phyloP scores from a whole-genome alignment of 2,329 filamentous ascomycete genomes.

The Sarocladiaceae sp. region DNA sequence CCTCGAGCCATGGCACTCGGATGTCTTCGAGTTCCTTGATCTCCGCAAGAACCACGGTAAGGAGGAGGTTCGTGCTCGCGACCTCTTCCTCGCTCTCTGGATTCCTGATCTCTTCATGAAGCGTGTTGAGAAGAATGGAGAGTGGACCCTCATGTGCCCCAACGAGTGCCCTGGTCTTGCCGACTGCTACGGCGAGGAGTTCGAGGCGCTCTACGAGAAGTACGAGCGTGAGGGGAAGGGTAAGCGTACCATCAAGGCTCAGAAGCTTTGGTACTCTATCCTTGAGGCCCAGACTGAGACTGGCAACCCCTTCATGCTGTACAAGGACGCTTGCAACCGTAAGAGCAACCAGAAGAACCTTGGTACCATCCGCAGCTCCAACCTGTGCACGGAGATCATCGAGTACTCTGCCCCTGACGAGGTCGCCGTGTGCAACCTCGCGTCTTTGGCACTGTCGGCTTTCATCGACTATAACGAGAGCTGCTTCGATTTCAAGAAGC shows the following conservation, averaged over 20 bases:
- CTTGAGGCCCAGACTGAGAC: conserved; percentile 98
- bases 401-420: conserved; percentile 97
- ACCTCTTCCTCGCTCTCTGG: conserved; percentile 97
- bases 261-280: conserved; percentile 99
- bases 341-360: conserved; percentile 99
- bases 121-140: conserved; percentile 91
- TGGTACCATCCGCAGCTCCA: conserved; percentile 96
- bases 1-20: conserved; percentile 96
- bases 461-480: conserved; percentile 83
- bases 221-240: conserved; percentile 87
- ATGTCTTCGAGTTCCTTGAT: conserved; percentile 96
- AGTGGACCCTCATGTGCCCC: conserved; percentile 98
- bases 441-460: conserved; percentile 84
- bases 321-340: conserved; percentile 96
- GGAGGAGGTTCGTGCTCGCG: conserved; percentile 93
- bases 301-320: conserved; percentile 98
- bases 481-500: conserved; percentile 90
- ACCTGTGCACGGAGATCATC: conserved; percentile 97
- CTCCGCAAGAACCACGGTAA: conserved; percentile 99
- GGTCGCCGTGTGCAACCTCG: conserved; percentile 97
- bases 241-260: conserved; percentile 86
- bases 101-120: conserved; percentile 99
- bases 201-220: conserved; percentile 86
- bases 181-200: conserved; percentile 96
- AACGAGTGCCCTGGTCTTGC: conserved; percentile 93